These are phyloP conservation scores for Yamadazyma philogaea DNA, from an alignment of 805 yeast genomes.

Conservation along the genomic window DNA sequence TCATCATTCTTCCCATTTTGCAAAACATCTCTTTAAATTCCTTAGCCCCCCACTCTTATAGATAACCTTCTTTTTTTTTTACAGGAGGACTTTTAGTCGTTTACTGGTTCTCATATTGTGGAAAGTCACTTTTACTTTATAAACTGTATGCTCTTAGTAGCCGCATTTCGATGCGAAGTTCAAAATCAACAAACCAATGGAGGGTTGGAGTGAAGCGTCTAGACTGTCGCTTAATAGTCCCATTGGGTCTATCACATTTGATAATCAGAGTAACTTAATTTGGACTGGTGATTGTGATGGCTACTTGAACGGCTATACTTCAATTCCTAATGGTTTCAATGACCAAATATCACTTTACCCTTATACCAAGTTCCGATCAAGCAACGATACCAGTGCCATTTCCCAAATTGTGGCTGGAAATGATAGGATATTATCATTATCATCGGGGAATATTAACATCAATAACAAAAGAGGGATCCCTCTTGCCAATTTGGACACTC, in stretches of 20 bases:
- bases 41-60: not conserved
- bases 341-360: constrained; percentile 23
- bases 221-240: constrained; percentile 10
- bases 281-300: constrained; percentile 83
- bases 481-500: constrained; percentile 10
- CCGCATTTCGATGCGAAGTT: constrained; percentile 4
- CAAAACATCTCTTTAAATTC: not conserved
- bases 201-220: constrained; percentile 49
- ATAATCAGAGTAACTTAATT: constrained; percentile 66
- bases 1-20: not conserved
- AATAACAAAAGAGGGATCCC: constrained; percentile 35
- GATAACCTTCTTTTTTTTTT: too few relatives aligned
- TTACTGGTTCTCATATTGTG: too few relatives aligned
- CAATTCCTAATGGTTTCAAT: not conserved
- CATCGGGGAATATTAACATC: constrained; percentile 28
- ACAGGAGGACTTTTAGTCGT: too few relatives aligned
- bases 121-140: too few relatives aligned
- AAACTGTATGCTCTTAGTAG: not conserved
- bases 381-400: constrained; percentile 21
- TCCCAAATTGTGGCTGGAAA: constrained; percentile 27
- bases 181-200: constrained; percentile 29
- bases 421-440: constrained; percentile 34
- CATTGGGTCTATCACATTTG: constrained; percentile 48
- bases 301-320: constrained; percentile 25
- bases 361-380: constrained; percentile 34